Conservation (phyloP, 805 yeast species). For the Pichia californica region DNA sequence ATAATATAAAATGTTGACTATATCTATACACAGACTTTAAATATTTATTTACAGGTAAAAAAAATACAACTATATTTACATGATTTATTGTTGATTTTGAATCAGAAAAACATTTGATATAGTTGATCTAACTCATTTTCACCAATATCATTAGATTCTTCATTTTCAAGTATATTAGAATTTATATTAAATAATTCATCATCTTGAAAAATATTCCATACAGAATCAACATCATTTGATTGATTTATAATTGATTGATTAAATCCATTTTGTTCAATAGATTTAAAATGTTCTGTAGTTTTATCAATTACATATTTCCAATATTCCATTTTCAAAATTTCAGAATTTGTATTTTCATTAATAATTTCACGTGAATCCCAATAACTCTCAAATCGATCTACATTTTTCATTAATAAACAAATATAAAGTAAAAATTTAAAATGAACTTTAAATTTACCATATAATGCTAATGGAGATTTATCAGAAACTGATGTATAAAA, state of each 20-base stretch:
- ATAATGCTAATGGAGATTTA: constrained; percentile 3
- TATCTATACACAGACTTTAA: too few species aligned
- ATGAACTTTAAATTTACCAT: constrained; percentile 16
- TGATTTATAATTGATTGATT: neutral
- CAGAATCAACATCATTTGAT: too few species aligned
- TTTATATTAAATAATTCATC: too few species aligned
- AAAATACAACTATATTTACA: too few species aligned
- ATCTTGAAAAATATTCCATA: too few species aligned
- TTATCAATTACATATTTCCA: constrained; percentile 8
- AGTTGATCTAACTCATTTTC: neutral
- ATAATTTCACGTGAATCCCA: neutral
- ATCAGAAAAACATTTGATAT: neutral
- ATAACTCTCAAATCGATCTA: constrained; percentile 1
- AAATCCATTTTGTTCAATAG: neutral
- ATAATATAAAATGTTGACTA: too few species aligned
- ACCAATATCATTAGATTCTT: too few species aligned
- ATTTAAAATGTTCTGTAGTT: neutral
- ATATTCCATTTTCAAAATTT: neutral
- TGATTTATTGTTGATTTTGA: neutral
- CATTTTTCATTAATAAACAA: constrained; percentile 15
- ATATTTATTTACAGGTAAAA: too few species aligned
- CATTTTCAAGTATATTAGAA: too few species aligned
- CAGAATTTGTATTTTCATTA: neutral
- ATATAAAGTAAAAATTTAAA: constrained; percentile 16
- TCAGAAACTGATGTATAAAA: constrained; percentile 11